Evolutionary conservation across 257 asterid species (phyloP), one percentile per base, ranked within the genome.

Genomic region (Capsicum pubescens): DNA sequence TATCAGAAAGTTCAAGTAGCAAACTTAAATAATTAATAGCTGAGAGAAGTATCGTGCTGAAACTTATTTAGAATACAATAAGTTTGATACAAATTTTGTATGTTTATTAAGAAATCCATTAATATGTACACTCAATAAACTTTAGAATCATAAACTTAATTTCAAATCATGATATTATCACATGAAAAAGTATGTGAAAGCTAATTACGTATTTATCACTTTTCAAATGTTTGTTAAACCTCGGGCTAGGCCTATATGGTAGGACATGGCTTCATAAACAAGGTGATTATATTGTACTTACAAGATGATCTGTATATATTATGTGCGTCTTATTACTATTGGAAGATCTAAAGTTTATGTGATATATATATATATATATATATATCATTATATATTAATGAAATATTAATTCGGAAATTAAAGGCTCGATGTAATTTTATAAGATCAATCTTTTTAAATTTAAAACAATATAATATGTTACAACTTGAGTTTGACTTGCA

Each of bases 401-500:
- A 74, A 26, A 52, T 50, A 74, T 19, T 74, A 7, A 74, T 19
- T 48, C 19, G 19, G 12, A 72, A 72, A 39, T 3, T 4, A 3
- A 39, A 72, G 42, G 39, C 46, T 48, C 12, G n/a, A 74, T 76
- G 14, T 19, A 76, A 76, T 12, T 52, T 76, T 26, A 16, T 26
- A 76, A 52, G 14, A 21, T 77, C 64, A 77, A 26, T 77, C 81
- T 77, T 35, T 21, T 77, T 9, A 0, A 70, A 69, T 77, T 74
- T 74, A 21, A 77, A 77, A 26, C 26, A 77, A 77, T 26, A 54
- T 26, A 77, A 21, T 54, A 26, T 54, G 48, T 77, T 77, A 77
- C 64, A 54, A 77, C 81, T 77, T 77, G 81, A 77, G 63, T 77
- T 77, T 77, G 61, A 77, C 64, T 77, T 54, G 64, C 19, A 77